Evolutionary conservation across 805 yeast genomes (phyloP).

Genomic region (Lipomyces yamanashiensis): DNA sequence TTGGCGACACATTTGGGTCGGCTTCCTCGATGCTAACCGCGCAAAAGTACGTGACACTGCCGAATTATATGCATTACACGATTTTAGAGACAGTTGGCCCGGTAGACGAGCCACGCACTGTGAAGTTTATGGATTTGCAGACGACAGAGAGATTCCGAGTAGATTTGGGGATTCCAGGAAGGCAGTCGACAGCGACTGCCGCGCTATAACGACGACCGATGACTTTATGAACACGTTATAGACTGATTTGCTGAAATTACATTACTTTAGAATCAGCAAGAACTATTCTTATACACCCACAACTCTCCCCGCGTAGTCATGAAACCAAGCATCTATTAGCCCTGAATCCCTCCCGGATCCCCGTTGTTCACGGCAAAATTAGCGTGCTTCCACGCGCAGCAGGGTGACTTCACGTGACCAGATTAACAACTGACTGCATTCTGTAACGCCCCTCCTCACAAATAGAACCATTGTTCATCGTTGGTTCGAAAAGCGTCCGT

Average conservation of each 20-base stretch:
- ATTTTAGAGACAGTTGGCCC: conserved; percentile 24
- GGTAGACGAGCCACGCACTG: conserved; percentile 14
- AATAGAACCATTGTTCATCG: not conserved
- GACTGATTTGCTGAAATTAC: no score
- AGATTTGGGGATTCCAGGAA: conserved; percentile 17
- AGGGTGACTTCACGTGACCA: not conserved
- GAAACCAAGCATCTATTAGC: not conserved
- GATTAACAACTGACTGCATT: not conserved
- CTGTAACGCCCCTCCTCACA: not conserved
- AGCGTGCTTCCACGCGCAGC: not conserved
- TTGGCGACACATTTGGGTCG: conserved; percentile 15
- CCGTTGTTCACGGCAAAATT: not conserved
- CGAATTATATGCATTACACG: conserved; percentile 18
- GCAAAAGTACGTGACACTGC: conserved; percentile 16
- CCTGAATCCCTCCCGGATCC: no score
- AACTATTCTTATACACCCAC: not conserved
- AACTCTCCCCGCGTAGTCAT: not conserved
- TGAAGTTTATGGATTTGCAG: conserved; percentile 13
- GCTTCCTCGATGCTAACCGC: conserved; percentile 5
- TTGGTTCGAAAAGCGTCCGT: not conserved
- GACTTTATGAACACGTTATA: no score
- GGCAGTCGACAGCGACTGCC: not conserved
- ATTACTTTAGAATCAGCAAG: no score
- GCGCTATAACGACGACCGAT: not conserved
- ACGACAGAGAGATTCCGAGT: conserved; percentile 14